Conservation (phyloP, 1,284 basidiomycete genomes). For the Sanghuangporus baumii region DNA sequence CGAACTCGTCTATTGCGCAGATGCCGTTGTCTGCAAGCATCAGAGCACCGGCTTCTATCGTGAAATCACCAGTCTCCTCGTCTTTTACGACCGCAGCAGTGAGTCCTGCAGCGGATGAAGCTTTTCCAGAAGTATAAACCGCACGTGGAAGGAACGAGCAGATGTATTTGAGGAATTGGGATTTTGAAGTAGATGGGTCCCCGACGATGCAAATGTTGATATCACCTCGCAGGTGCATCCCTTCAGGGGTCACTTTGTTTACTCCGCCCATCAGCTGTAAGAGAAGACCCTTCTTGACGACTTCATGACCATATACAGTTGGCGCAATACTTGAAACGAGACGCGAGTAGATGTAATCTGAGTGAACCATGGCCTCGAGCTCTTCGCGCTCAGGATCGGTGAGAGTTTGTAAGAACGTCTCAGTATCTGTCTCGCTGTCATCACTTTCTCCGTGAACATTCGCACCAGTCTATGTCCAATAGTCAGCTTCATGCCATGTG, state of each 20-base stretch:
- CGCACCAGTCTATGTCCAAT: conserved; percentile 53
- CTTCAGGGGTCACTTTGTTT: conserved; percentile 94
- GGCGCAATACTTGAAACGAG: conserved; percentile 95
- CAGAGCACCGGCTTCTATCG: conserved; percentile 96
- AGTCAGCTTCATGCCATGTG: conserved; percentile 6
- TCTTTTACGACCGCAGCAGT: conserved; percentile 98
- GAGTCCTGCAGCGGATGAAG: conserved; percentile 96
- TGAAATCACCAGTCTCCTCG: conserved; percentile 99
- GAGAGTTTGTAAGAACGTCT: conserved; percentile 81
- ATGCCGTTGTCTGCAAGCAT: conserved; percentile 99
- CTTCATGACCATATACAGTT: conserved; percentile 97
- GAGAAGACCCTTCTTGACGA: conserved; percentile 97
- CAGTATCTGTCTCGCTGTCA: conserved; percentile 67
- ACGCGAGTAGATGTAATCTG: conserved; percentile 90
- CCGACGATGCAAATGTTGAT: conserved; percentile 99
- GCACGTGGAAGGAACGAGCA: conserved; percentile 98
- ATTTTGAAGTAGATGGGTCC: conserved; percentile 95
- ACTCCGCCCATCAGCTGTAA: conserved; percentile 99
- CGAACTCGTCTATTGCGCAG: conserved; percentile 99
- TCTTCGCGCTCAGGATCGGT: conserved; percentile 96
- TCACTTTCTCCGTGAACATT: conserved; percentile 88
- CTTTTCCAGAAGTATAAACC: conserved; percentile 98
- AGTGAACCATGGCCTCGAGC: conserved; percentile 89
- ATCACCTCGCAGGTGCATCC: conserved; percentile 96
- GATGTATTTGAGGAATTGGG: conserved; percentile 97